Evolutionary conservation across 2,329 filamentous ascomycete species (phyloP), one percentile per base, ranked within the genome.

Genomic region (Setomelanomma holmii): DNA sequence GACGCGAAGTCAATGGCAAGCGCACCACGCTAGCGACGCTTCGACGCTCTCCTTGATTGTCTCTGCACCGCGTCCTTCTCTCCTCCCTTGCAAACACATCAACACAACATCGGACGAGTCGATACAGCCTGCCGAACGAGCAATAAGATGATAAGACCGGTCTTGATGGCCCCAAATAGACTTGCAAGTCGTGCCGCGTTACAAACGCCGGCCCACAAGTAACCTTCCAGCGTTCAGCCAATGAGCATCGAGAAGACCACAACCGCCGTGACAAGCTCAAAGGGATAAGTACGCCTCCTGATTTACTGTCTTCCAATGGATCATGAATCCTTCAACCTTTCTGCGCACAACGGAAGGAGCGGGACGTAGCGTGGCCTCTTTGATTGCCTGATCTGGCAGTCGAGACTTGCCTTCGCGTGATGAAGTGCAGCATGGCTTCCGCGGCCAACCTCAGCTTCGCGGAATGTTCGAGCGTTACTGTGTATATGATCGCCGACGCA

Each of bases 281-380:
- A 45, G 54, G 54, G 54, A 34, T 44, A 50, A 43, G 38, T 33
- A 54, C 49, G 52, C 53, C 53, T 47, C 44, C 20, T 55, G 39
- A 56, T 45, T 45, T 35, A 52, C n/a, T 39, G 35, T 40, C 35
- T 24, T 22, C 61, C 61, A 63, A 64, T 64, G 12, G 21, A 16
- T 51, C 27, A 17, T 19, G 19, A 20, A 16, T 6, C 23, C n/a
- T 49, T n/a, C 19, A 24, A 11, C 24, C 20, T 42, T 41, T 21
- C 45, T 40, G 33, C 30, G 36, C 23, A 30, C 27, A 22, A 49
- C 43, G 46, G 38, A 52, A 48, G 38, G 40, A 40, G 22, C 51
- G 41, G 45, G 35, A 40, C 38, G 45, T 43, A 53, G 45, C 50
- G 45, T 49, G 40, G 39, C 40, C 40, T 43, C 22, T 38, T 19